phyloP scores from a whole-genome alignment of 2,329 filamentous ascomycete species.

The Dendrostoma leiphaemia region DNA sequence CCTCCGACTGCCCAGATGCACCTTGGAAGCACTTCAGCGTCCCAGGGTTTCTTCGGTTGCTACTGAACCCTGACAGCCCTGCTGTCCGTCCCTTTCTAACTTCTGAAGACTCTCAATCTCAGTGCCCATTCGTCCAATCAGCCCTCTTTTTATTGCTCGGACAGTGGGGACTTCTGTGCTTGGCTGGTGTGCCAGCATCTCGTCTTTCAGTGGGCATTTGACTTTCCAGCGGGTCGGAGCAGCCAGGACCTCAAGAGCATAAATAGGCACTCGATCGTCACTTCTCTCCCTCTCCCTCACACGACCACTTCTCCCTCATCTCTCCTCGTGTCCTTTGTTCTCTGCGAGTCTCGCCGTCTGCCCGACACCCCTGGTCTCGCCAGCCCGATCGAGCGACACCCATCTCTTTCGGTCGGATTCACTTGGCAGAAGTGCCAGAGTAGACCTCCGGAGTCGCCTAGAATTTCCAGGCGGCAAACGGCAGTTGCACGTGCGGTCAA shows the following conservation, averaged over 20 bases:
- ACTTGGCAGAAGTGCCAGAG: neutral
- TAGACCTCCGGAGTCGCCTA: neutral
- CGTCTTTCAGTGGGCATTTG: conserved; percentile 10
- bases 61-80: no score
- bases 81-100: neutral
- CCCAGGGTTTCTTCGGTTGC: no score
- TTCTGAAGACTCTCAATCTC: neutral
- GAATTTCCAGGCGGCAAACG: neutral
- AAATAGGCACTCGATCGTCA: conserved; percentile 16
- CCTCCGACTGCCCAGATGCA: no score
- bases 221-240: conserved; percentile 3
- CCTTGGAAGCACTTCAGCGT: no score
- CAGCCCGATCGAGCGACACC: neutral
- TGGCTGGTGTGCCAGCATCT: conserved; percentile 6
- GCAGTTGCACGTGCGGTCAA: conserved; percentile 6
- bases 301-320: neutral
- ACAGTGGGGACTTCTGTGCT: conserved; percentile 8
- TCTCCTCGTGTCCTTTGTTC: conserved; percentile 11
- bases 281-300: neutral
- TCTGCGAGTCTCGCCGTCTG: neutral
- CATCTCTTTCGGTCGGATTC: neutral
- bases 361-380: neutral
- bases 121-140: conserved; percentile 4
- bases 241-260: conserved; percentile 8
- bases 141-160: neutral